Evolutionary conservation across 306 rosid genomes (phyloP).

Genomic region (Arachis hypogaea): DNA sequence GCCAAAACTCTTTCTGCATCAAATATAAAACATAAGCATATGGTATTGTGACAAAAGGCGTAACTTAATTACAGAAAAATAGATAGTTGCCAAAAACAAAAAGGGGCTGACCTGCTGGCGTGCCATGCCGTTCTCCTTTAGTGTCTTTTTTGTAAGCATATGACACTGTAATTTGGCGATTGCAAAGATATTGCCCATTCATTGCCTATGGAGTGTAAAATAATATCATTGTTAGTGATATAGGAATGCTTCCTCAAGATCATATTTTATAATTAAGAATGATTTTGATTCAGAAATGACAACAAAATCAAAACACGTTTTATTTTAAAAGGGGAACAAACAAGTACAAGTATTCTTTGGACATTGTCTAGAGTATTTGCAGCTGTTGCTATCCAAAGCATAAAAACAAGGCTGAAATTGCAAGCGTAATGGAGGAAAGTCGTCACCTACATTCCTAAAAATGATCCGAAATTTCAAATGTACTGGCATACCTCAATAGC

Average conservation of each 20-base stretch:
- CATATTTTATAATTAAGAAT: neutral
- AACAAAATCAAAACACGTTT: constrained; percentile 5
- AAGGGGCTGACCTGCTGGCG: constrained; percentile 83
- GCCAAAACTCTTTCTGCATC: constrained; percentile 95
- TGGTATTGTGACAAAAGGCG: neutral
- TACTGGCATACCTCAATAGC: constrained; percentile 81
- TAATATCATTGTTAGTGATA: constrained; percentile 10
- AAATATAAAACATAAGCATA: constrained; percentile 26
- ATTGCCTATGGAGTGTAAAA: constrained; percentile 64
- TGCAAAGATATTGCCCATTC: constrained; percentile 98
- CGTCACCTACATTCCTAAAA: constrained; percentile 18
- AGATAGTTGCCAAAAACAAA: constrained; percentile 7
- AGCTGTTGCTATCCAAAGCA: neutral
- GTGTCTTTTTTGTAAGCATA: constrained; percentile 99
- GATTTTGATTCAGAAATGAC: neutral
- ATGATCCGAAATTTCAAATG: constrained; percentile 17
- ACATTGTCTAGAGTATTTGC: neutral
- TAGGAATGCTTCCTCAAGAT: neutral
- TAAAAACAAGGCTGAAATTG: neutral
- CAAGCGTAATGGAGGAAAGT: constrained; percentile 15
- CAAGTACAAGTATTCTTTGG: no score
- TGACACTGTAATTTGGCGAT: constrained; percentile 96
- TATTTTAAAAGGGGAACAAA: neutral
- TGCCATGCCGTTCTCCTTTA: constrained; percentile 97
- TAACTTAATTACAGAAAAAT: neutral